phyloP scores from a whole-genome alignment of 2,329 filamentous ascomycete species.

The Juglanconis juglandina region DNA sequence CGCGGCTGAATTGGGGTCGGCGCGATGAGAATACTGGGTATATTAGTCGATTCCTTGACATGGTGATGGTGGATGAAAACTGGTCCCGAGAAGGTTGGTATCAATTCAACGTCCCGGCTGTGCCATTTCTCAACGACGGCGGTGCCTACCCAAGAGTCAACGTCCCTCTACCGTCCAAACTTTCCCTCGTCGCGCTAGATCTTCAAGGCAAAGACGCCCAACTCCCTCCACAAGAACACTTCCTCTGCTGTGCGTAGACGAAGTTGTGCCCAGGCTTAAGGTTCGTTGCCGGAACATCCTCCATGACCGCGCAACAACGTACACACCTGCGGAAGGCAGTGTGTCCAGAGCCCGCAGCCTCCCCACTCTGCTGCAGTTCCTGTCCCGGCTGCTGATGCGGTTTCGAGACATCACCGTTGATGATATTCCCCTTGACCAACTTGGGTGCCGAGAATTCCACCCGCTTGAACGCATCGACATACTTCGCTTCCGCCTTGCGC shows the following conservation, averaged over 20 bases:
- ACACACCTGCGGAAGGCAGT: constrained; percentile 47
- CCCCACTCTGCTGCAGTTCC: constrained; percentile 28
- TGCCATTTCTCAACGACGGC: neutral
- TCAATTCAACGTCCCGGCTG: neutral
- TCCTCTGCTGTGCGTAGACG: constrained; percentile 51
- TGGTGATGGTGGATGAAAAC: neutral
- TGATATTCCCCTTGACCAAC: constrained; percentile 25
- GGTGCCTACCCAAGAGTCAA: neutral
- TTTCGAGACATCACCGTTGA: neutral
- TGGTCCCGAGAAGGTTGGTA: neutral
- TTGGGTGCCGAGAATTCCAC: constrained; percentile 54
- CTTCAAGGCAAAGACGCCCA: constrained; percentile 43
- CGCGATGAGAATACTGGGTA: no score
- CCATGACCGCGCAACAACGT: constrained; percentile 64
- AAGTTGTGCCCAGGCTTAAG: constrained; percentile 46
- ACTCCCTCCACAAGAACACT: constrained; percentile 52
- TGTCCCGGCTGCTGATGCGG: constrained; percentile 2
- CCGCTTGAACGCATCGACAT: constrained; percentile 58
- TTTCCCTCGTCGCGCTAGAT: constrained; percentile 11
- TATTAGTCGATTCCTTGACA: neutral
- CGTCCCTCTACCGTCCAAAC: neutral
- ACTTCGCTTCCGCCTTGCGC: constrained; percentile 34
- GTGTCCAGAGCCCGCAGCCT: constrained; percentile 35
- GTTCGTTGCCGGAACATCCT: constrained; percentile 48
- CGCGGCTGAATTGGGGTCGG: neutral